Base-by-base conservation (phyloP, 768 basidiomycete species). In the Auriscalpium microsporum region DNA sequence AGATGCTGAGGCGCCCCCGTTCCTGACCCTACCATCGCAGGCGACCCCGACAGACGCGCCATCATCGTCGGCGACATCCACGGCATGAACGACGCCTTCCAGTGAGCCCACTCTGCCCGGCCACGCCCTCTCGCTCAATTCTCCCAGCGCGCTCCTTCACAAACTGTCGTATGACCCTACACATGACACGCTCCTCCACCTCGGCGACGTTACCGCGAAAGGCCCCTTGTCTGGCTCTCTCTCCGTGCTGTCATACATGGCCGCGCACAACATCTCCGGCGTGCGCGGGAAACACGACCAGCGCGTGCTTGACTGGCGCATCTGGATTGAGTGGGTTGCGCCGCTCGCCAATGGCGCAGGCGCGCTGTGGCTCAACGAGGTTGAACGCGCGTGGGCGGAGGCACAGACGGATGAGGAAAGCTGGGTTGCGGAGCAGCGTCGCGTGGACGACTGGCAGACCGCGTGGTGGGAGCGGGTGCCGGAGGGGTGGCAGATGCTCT, bases 271-370 rank as follows among this genome's bases (percentile, higher is more conserved):
- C 52, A 74, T 90, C 45, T 77, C 78, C 19, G 93, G 92, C 16
- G 90, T 96, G 4, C 82, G 94, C 34, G 94, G 95, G 0, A 98
- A 97, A 67, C 91, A 97, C 65, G 94, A 98, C 71, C 92, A 97
- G 69, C 78, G 78, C 59, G 81, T 94, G 46, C 78, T 97, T 46
- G 87, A 95, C 71, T 96, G 94, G 94, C 77, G 84, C 21, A 73
- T 77, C 2, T 98, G 92, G 91, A 78, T 89, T 50, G 75, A 86
- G 16, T 95, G 91, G 90, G 81, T 94, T 54, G 58, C 68, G 11
- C 58, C 68, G 8, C 65, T 77, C 21, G 69, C 73, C 0, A 69
- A 64, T 9, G 77, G 73, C 17, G 77, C 63, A 74, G 57, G 61
- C 33, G 48, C 58, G 21, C 52, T 46, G 23, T 93, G 89, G 83